phyloP scores from a whole-genome alignment of 2,329 filamentous ascomycete genomes.

The Fusarium lyarnte region DNA sequence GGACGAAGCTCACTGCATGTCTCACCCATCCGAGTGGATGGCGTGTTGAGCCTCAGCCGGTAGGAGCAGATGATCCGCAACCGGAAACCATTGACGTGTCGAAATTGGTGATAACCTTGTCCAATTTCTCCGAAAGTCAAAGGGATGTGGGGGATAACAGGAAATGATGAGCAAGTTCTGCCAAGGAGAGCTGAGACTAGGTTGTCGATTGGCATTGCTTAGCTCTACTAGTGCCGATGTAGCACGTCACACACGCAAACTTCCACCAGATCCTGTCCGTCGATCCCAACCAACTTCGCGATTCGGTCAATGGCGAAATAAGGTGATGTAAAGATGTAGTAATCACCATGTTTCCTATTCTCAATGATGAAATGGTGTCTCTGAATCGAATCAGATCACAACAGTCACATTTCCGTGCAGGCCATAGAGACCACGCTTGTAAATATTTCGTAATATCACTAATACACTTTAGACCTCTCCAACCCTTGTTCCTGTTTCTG shows the following conservation, averaged over 20 bases:
- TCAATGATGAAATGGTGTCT: background rate
- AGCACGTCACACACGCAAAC: constrained; percentile 8
- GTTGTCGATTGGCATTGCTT: background rate
- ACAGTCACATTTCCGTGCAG: background rate
- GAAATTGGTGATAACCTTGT: constrained; percentile 8
- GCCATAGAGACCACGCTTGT: background rate
- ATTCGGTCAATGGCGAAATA: background rate
- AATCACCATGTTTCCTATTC: background rate
- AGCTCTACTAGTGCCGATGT: constrained; percentile 8
- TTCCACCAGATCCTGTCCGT: constrained; percentile 27
- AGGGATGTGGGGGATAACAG: background rate
- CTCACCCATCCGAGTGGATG: constrained; percentile 2
- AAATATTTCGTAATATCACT: background rate
- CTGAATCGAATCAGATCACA: background rate
- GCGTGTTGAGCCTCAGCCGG: constrained; percentile 18
- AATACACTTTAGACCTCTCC: constrained; percentile 1
- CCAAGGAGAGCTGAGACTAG: constrained; percentile 21
- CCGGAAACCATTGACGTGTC: background rate
- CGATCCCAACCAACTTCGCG: constrained; percentile 14
- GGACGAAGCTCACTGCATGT: background rate
- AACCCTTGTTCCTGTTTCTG: background rate
- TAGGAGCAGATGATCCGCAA: constrained; percentile 10
- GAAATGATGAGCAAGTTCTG: constrained; percentile 19
- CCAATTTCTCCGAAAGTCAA: constrained; percentile 12
- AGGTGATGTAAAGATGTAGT: constrained; percentile 8